A percentile compares a stretch with the other conserved stretches of the same genome.
Conservation (phyloP, 345 rosid species). For the Euphorbia peplus region DNA sequence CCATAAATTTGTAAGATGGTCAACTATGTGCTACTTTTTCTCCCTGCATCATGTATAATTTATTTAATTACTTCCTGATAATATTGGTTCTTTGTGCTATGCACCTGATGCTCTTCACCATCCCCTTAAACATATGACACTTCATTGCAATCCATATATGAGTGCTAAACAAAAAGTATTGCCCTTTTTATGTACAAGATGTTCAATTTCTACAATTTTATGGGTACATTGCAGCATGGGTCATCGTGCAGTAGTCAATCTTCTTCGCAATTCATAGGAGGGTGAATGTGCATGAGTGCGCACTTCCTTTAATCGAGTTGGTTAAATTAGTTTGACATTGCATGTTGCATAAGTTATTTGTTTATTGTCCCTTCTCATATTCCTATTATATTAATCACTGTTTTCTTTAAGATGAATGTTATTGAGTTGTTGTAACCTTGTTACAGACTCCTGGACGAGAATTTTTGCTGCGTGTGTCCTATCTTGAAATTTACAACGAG, state of each 20-base stretch:
- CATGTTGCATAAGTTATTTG: not conserved
- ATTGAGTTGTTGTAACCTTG: slow-evolving; percentile 22
- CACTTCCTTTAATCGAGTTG: not conserved
- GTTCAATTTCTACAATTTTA: not conserved
- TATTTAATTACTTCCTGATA: not conserved
- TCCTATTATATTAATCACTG: not conserved
- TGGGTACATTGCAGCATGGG: not conserved
- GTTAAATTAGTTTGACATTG: not conserved
- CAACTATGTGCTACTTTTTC: not conserved
- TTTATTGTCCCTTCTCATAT: not conserved
- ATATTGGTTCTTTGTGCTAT: not conserved
- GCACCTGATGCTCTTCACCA: not conserved
- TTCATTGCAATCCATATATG: not conserved
- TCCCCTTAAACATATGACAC: not conserved
- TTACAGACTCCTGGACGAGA: slow-evolving; percentile 98
- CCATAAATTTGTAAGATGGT: not conserved
- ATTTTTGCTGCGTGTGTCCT: slow-evolving; percentile 94
- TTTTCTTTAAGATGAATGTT: slow-evolving; percentile 13
- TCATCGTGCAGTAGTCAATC: not conserved
- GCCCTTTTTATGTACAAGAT: not conserved
- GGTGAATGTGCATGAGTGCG: not conserved
- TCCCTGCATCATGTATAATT: not conserved
- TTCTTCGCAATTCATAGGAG: not conserved
- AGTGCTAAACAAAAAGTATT: not conserved
- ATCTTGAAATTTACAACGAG: slow-evolving; percentile 99